Conservation (phyloP, 768 basidiomycete species). For the Pleurotus tuber-regium region DNA sequence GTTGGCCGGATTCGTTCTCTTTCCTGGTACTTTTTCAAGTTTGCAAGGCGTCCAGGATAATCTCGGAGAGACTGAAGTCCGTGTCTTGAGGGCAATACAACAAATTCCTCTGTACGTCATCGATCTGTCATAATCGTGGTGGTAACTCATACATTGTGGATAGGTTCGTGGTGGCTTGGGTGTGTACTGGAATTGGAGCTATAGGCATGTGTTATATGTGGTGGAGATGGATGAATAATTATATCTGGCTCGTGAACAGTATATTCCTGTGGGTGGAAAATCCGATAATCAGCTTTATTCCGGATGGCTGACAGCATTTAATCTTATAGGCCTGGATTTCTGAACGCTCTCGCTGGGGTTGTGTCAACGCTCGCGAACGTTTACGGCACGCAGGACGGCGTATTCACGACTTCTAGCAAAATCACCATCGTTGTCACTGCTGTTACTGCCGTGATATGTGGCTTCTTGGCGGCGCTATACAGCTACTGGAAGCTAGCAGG, state of each 20-base stretch:
- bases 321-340: slow-evolving; percentile 47
- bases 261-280: slow-evolving; percentile 43
- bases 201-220: slow-evolving; percentile 56
- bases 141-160: slow-evolving; percentile 1
- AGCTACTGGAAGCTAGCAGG: slow-evolving; percentile 41
- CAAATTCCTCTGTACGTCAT: slow-evolving; percentile 44
- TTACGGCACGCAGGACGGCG: slow-evolving; percentile 46
- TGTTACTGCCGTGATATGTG: slow-evolving; percentile 37
- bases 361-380: slow-evolving; percentile 53
- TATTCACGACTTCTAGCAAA: slow-evolving; percentile 39
- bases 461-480: slow-evolving; percentile 37
- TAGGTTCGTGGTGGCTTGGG: slow-evolving; percentile 54
- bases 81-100: slow-evolving; percentile 35
- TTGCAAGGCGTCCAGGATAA: slow-evolving; percentile 29
- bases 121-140: background rate
- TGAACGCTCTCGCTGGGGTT: slow-evolving; percentile 56
- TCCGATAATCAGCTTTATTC: too few species aligned
- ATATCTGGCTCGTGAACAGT: slow-evolving; percentile 56
- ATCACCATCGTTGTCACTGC: slow-evolving; percentile 49
- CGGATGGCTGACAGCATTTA: too few species aligned
- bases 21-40: slow-evolving; percentile 60
- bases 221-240: slow-evolving; percentile 60
- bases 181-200: slow-evolving; percentile 53
- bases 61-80: slow-evolving; percentile 27
- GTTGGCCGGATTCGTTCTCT: slow-evolving; percentile 59